These are phyloP conservation scores for Metarhizium rileyi DNA, from an alignment of 2,329 filamentous ascomycete genomes.

Conservation along the genomic window DNA sequence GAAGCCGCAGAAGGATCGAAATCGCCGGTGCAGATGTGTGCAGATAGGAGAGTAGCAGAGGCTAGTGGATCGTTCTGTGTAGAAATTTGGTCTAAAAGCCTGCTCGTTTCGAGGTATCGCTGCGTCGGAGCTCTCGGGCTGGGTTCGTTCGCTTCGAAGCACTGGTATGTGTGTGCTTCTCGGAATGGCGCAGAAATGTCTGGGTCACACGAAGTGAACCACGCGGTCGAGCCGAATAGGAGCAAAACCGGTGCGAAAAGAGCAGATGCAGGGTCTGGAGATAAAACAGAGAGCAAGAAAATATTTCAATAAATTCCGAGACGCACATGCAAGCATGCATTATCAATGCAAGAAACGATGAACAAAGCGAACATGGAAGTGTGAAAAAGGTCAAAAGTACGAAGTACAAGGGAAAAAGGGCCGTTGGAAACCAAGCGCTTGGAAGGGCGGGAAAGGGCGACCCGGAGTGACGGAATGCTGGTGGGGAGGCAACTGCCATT, in stretches of 20 bases:
- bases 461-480: background rate
- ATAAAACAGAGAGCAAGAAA: background rate
- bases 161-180: background rate
- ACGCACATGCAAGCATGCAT: too few species aligned
- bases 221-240: background rate
- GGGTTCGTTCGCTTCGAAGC: background rate
- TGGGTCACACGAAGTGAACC: background rate
- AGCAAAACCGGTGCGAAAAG: background rate
- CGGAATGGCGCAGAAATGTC: background rate
- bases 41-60: background rate
- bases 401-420: background rate
- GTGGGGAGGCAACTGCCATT: background rate
- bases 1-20: background rate
- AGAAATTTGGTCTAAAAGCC: background rate
- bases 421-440: background rate
- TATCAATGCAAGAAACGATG: background rate
- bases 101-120: background rate
- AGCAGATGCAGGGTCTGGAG: background rate
- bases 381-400: background rate
- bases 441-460: background rate
- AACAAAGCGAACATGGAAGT: background rate
- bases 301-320: background rate
- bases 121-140: background rate
- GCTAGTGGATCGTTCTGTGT: background rate
- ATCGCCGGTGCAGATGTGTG: background rate